A percentile compares a stretch with the other conserved stretches of the same genome.
Evolutionary conservation across 768 basidiomycete genomes (phyloP).

Genomic region (Zangia roseola): DNA sequence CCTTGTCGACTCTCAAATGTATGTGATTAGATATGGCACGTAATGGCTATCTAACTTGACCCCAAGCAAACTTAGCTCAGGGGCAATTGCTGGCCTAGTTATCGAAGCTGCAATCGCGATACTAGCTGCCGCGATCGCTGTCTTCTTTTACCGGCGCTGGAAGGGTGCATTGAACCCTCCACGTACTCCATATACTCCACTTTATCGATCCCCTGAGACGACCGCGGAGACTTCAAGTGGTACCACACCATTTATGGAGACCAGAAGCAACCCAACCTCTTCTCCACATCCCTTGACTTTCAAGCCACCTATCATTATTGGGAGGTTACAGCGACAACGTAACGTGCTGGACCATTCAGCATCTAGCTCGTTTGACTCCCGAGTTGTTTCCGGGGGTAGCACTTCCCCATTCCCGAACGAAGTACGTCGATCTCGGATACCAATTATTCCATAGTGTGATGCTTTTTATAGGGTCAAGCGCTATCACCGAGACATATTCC

Average conservation of each 20-base stretch:
- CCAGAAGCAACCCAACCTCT: slow-evolving; percentile 1
- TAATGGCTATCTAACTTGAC: not conserved
- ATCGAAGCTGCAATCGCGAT: slow-evolving; percentile 13
- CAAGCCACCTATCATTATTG: not conserved
- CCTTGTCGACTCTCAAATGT: too few species aligned
- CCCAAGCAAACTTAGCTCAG: slow-evolving; percentile 19
- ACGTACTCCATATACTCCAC: slow-evolving; percentile 1
- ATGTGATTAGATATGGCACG: not conserved
- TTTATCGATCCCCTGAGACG: slow-evolving; percentile 1
- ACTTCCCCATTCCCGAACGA: not conserved
- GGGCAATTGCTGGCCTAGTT: slow-evolving; percentile 23
- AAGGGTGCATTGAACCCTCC: slow-evolving; percentile 8
- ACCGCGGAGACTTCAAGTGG: slow-evolving; percentile 4
- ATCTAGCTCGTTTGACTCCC: not conserved
- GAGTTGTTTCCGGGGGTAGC: not conserved
- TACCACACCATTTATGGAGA: slow-evolving; percentile 7
- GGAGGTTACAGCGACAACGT: not conserved
- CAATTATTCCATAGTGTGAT: not conserved
- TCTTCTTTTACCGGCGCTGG: slow-evolving; percentile 26
- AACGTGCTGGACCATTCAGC: not conserved
- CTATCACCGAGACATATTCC: slow-evolving; percentile 9
- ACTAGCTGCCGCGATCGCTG: slow-evolving; percentile 12
- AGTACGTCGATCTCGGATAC: slow-evolving; percentile 8
- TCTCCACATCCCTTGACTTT: not conserved
- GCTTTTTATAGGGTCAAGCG: slow-evolving; percentile 2